A percentile compares a stretch with the other conserved stretches of the same genome.
phyloP scores from a whole-genome alignment of 345 rosid genomes.

The Ceriops tagal region DNA sequence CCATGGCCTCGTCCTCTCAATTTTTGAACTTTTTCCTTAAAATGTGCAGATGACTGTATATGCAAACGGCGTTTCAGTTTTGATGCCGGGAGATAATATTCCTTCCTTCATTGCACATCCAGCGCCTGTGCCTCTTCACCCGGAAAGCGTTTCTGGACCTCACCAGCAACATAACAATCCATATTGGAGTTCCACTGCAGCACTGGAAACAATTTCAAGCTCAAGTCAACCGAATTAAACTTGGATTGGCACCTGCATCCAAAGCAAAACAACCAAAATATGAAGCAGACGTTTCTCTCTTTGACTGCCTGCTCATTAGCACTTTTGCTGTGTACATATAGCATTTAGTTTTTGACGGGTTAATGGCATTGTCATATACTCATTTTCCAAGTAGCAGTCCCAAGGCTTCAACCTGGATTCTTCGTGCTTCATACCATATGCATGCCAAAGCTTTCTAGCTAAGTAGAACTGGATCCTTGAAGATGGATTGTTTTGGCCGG shows the following conservation, averaged over 20 bases:
- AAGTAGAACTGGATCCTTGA: slow-evolving; percentile 17
- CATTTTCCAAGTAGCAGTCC: background rate
- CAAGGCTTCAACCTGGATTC: slow-evolving; percentile 5
- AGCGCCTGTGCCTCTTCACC: slow-evolving; percentile 54
- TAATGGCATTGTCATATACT: slow-evolving; percentile 11
- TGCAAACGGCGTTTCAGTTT: slow-evolving; percentile 72
- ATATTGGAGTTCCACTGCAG: background rate
- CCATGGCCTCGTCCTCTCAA: background rate
- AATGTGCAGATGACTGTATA: slow-evolving; percentile 70
- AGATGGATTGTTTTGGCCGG: slow-evolving; percentile 20
- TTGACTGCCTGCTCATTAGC: slow-evolving; percentile 12
- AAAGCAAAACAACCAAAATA: background rate
- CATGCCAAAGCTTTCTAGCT: slow-evolving; percentile 17
- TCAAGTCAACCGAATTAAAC: slow-evolving; percentile 20
- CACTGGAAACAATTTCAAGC: slow-evolving; percentile 3
- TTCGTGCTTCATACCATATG: slow-evolving; percentile 7
- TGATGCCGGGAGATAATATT: slow-evolving; percentile 90
- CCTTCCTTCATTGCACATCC: slow-evolving; percentile 85
- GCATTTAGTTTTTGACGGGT: slow-evolving; percentile 18
- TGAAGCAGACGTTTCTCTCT: slow-evolving; percentile 10
- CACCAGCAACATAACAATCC: slow-evolving; percentile 17
- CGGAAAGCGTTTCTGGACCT: slow-evolving; percentile 24
- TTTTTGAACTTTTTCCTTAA: background rate
- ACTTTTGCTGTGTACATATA: slow-evolving; percentile 18
- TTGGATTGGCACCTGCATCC: background rate